Base-by-base conservation (phyloP, 2,329 filamentous ascomycete species). In the Sarocladium brachiariae region DNA sequence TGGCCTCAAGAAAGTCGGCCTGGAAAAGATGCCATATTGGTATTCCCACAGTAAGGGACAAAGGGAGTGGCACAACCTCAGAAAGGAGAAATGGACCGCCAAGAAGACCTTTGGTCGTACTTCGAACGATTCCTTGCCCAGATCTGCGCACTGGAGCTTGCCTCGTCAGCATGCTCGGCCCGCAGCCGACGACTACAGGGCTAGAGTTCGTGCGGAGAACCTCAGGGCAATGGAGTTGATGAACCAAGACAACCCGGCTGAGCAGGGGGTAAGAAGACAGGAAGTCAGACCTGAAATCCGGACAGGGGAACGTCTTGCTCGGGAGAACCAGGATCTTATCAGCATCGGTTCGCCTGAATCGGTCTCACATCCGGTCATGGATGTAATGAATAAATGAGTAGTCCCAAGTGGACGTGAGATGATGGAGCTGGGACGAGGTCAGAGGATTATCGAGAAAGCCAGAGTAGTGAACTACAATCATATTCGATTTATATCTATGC, bases 11-110 rank as follows among this genome's bases (percentile, higher is more conserved):
- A 63, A 66, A 50, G 65, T 75, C 19, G 73, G 74, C 0, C 64
- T 78, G 9, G 47, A 34, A 8, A 62, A 65, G 52, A 63, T 67
- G 47, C 75, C 76, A 1, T 53, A 53, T 1, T 78, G 76, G 75
- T 77, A 62, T 60, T 55, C 58, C 3, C 27, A 30, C 25, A 4
- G 27, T 11, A 47, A 47, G 25, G 19, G n/a, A 4, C 43, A 10
- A 6, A 24, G 43, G 10, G 21, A 47, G 25, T 19, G 41, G 38
- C 19, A 16, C 37, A 18, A 23, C 27, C 41, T 21, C 19, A 43
- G 47, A 35, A 30, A 19, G n/a, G 27, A 47, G n/a, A 13, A 9
- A 3, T 47, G 43, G 43, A 23, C 14, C 3, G 21, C 43, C 3
- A 24, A n/a, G 4, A 45, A 18, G 24, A 24, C 31, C 25, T 19